Evolutionary conservation across 192 early-diverging fungal genomes (phyloP), one percentile per base, ranked within the genome.

Genomic region (Backusella psychrophila): DNA sequence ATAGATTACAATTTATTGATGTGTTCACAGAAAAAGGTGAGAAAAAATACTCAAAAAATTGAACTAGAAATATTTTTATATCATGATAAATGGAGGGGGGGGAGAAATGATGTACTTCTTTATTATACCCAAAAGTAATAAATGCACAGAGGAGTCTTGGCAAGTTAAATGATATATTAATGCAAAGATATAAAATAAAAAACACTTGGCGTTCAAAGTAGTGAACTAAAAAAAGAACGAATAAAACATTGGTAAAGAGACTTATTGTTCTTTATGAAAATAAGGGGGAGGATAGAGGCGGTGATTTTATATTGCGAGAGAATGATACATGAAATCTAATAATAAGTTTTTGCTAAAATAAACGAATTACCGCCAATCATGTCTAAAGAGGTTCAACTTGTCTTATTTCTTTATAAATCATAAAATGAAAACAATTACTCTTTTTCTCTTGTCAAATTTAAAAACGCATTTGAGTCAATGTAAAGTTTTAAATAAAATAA

Each of bases 1-100:
- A 56, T 56, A 56, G 53, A 56, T 56, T 56, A 56, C 53, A 56
- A 56, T 56, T 56, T 56, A 56, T 56, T 56, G 53, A 56, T 56
- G 53, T 56, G 53, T 56, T 56, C 53, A 56, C 53, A 23, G 21
- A 21, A 53, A 53, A 53, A 53, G n/a, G n/a, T 21, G n/a, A 23
- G n/a, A 53, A 53, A 53, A n/a, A 8, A n/a, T 8, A 8, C 2
- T 6, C 7, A n/a, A n/a, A 53, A 53, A 23, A 44, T 33, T 17
- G 42, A 44, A 44, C 38, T 39, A 39, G 9, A 11, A 9, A 12
- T 39, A 39, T 39, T 39, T 39, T 39, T 39, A 12, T 33, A 33
- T 39, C 38, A 11, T 39, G 38, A 12, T 39, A 12, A 39, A 1
- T 15, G 42, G 15, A 44, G 4, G 15, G 15, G 42, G 14, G 42